Conservation (phyloP, 805 yeast genomes). For the Wickerhamiella cacticola region DNA sequence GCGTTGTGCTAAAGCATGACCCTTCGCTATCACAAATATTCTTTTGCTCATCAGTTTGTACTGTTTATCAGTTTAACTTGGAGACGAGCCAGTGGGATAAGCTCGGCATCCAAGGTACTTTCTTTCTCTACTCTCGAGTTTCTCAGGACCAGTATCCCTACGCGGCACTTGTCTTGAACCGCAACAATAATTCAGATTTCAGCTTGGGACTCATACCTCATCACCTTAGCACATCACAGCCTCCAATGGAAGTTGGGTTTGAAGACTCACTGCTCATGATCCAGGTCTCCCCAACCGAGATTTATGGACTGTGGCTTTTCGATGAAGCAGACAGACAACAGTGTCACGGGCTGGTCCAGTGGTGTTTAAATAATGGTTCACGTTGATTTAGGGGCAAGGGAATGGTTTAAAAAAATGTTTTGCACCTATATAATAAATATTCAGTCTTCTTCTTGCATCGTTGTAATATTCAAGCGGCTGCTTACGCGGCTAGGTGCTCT, state of each 20-base stretch:
- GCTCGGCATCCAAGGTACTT: conserved; percentile 30
- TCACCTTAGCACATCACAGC: conserved; percentile 19
- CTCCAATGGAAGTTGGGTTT: conserved; percentile 27
- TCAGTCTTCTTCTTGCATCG: conserved; percentile 8
- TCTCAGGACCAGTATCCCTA: conserved; percentile 27
- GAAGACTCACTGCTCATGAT: conserved; percentile 31
- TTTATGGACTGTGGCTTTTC: conserved; percentile 32
- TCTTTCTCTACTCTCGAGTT: conserved; percentile 31
- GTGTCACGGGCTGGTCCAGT: conserved; percentile 22
- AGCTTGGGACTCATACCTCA: conserved; percentile 28
- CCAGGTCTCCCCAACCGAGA: conserved; percentile 25
- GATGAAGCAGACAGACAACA: conserved; percentile 26
- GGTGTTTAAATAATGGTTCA: conserved; percentile 24
- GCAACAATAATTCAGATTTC: conserved; percentile 27
- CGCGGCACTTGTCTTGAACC: conserved; percentile 30
- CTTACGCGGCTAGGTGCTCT: conserved; percentile 7
- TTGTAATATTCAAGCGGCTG: conserved; percentile 6
- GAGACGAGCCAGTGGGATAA: conserved; percentile 31
- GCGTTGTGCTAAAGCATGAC: conserved; percentile 30
- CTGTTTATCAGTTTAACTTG: conserved; percentile 30
- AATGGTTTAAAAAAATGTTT: too few species aligned
- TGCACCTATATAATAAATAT: background rate
- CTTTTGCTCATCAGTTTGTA: conserved; percentile 32
- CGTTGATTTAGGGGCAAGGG: background rate
- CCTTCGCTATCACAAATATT: conserved; percentile 28